Percentiles rank a stretch among this genome's conserved stretches.
Evolutionary conservation across 2,329 filamentous ascomycete genomes (phyloP).

Genomic region (Teratosphaeria pseudoeucalypti): DNA sequence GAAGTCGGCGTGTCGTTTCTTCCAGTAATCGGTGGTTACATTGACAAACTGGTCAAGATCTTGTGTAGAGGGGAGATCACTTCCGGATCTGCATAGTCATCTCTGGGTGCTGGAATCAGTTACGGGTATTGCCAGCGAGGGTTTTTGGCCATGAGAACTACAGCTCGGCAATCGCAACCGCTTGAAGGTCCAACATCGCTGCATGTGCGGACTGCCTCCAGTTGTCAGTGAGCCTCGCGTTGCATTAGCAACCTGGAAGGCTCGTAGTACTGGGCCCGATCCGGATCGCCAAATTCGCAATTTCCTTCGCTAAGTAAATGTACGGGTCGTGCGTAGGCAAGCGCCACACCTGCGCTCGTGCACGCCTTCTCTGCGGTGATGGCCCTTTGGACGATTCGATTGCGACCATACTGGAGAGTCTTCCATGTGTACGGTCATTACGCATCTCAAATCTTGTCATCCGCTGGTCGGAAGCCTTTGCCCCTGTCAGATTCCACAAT

Average conservation of each 20-base stretch:
- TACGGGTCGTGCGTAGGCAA: background rate
- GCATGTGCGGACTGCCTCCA: no score
- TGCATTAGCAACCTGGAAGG: no score
- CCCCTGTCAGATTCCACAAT: background rate
- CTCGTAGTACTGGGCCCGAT: no score
- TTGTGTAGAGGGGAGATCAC: background rate
- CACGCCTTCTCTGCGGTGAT: background rate
- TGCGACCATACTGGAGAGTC: background rate
- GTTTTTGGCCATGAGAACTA: no score
- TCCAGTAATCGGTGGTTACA: background rate
- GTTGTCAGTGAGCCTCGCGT: no score
- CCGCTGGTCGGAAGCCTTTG: background rate
- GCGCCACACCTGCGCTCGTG: background rate
- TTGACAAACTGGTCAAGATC: background rate
- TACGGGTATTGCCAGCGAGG: no score
- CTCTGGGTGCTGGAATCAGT: no score
- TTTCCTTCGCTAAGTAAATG: no score
- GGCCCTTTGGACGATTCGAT: background rate
- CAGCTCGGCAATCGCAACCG: no score
- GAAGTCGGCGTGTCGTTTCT: background rate
- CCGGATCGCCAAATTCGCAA: no score
- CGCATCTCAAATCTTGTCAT: background rate
- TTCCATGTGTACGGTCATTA: background rate
- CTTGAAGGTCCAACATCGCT: no score
- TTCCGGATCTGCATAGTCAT: no score